Evolutionary conservation across 140 eudicot species (phyloP), one percentile per base, ranked within the genome.

Genomic region (Anethum foeniculum): DNA sequence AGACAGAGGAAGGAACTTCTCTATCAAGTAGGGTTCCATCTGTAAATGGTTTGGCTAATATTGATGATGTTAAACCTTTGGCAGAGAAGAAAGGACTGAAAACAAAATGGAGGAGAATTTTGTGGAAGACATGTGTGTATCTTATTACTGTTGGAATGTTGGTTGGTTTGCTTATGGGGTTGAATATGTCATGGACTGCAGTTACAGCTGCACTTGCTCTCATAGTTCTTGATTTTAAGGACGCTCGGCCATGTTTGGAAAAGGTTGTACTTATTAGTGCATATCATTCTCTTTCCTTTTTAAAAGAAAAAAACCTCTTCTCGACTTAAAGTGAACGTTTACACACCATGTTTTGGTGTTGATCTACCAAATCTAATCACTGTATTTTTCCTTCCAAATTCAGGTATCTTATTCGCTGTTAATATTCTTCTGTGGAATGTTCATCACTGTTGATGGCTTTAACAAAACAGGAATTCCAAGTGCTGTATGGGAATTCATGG

Each of bases 181-280:
- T 95, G 75, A 89, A 95, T 80, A 92, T 95, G 97, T 95, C 99
- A 12, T 95, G 99, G 99, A 92, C 97, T 30, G 97, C 99, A 32
- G 82, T 92, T 56, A 89, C 99, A 30, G 97, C 99, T 77, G 99
- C 99, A 28, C 87, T 95, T 49, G 99, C 99, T 69, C 97, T 95
- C 34, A 87, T 92, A 43, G 97, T 95, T 88, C 97, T 95, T 81
- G 99, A 95, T 86, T 95, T 95, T 80, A 90, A 92, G 85, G 99
- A 95, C 62, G 99, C 99, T 27, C 82, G 91, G 2, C 97, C 93
- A 1, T 86, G 85, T 82, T 83, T 95, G 47, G 97, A 90, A 71
- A 95, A 95, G 97, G 98, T 94, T 81, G 41, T 34, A 28, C 62
- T 62, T 27, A 39, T 62, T 75, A 16, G n/a, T 43, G 34, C 79